A percentile compares a stretch with the other conserved stretches of the same genome.
These are phyloP conservation scores for Leccinum obscurum DNA, from an alignment of 768 basidiomycete genomes.

Conservation along the genomic window DNA sequence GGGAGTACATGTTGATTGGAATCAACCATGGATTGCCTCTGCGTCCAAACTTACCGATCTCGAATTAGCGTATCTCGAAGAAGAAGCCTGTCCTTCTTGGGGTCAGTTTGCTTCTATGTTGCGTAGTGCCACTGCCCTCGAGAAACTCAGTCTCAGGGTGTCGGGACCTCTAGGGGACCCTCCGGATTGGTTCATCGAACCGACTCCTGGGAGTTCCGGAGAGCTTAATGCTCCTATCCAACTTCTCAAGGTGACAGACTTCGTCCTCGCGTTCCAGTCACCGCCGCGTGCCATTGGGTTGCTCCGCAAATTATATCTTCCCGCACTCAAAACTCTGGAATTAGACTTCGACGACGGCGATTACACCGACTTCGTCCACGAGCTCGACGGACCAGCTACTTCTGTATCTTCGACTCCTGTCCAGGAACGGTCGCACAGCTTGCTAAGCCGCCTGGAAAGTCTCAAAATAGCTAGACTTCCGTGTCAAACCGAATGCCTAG, in stretches of 20 bases:
- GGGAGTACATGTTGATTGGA: constrained; percentile 75
- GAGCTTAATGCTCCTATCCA: constrained; percentile 33
- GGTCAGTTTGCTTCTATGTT: constrained; percentile 53
- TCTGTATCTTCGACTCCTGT: constrained; percentile 34
- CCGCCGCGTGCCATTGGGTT: constrained; percentile 40
- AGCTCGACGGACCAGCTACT: constrained; percentile 35
- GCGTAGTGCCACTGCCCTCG: constrained; percentile 51
- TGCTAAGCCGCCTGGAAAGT: constrained; percentile 47
- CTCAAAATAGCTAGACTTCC: constrained; percentile 55
- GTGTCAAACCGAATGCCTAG: constrained; percentile 36
- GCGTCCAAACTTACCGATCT: constrained; percentile 44
- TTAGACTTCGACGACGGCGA: constrained; percentile 62
- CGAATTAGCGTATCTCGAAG: constrained; percentile 61
- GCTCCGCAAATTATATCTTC: constrained; percentile 32
- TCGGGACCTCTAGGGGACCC: constrained; percentile 56
- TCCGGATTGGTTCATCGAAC: constrained; percentile 35
- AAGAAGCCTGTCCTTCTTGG: constrained; percentile 64
- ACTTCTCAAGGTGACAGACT: constrained; percentile 28
- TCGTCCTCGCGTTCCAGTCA: constrained; percentile 53
- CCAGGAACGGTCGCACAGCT: constrained; percentile 34
- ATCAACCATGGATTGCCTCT: constrained; percentile 35
- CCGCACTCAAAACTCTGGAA: constrained; percentile 37
- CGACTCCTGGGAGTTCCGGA: constrained; percentile 15
- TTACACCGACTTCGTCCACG: constrained; percentile 47
- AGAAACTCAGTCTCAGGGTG: constrained; percentile 48